phyloP scores from a whole-genome alignment of 176 grass and related monocot species.

The Canna indica region DNA sequence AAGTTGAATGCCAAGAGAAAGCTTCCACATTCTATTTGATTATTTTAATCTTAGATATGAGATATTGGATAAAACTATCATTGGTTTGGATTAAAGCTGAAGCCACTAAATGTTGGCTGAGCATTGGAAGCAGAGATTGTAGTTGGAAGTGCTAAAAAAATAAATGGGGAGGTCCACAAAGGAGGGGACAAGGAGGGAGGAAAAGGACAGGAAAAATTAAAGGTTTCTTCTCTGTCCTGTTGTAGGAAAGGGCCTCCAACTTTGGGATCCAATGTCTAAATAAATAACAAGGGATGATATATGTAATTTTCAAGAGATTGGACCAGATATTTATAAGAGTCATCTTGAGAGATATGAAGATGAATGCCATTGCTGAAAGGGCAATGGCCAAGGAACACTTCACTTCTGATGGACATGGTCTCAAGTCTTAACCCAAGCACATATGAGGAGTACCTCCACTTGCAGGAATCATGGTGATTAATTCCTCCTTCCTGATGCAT shows the following conservation, averaged over 20 bases:
- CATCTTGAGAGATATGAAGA: background rate
- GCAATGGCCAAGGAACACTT: no score
- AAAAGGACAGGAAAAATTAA: background rate
- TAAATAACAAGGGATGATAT: background rate
- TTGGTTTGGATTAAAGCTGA: no score
- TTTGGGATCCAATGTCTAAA: slow-evolving; percentile 5
- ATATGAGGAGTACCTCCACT: background rate
- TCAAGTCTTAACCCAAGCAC: no score
- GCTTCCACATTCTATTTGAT: no score
- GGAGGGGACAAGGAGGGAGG: background rate
- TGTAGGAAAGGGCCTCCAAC: background rate
- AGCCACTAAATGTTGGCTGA: background rate
- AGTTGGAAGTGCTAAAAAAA: background rate
- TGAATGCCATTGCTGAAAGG: background rate
- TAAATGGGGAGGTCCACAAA: background rate
- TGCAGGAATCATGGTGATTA: background rate
- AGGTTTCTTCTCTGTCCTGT: background rate
- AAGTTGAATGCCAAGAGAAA: no score
- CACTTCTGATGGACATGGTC: no score
- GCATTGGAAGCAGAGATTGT: background rate
- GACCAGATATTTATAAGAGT: background rate
- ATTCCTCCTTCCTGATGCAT: background rate
- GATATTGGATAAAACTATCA: no score
- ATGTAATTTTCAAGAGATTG: background rate
- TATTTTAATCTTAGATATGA: background rate